phyloP scores from a whole-genome alignment of 148 eudicot genomes.

The Pouteria glomerata region DNA sequence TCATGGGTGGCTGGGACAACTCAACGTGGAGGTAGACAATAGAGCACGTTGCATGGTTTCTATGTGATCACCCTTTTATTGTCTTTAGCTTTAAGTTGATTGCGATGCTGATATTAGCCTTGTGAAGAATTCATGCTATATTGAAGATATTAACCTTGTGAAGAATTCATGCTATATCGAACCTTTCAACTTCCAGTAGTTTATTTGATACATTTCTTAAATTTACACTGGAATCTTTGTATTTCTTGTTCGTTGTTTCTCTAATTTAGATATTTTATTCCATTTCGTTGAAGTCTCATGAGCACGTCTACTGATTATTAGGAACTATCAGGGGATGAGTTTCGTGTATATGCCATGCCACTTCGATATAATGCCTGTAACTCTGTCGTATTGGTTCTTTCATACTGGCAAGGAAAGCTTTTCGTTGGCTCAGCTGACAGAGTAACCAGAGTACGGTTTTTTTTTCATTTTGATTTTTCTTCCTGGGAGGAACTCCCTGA shows the following conservation, averaged over 20 bases:
- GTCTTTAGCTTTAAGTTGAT: neutral
- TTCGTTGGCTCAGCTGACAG: conserved; percentile 67
- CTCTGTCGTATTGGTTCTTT: conserved; percentile 64
- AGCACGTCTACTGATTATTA: conserved; percentile 16
- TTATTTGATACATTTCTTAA: neutral
- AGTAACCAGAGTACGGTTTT: conserved; percentile 52
- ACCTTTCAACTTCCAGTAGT: too few species aligned
- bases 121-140: neutral
- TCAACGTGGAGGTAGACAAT: conserved; percentile 61
- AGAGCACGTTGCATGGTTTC: too few species aligned
- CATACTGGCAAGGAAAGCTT: conserved; percentile 59
- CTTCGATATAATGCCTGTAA: conserved; percentile 62
- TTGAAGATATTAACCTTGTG: too few species aligned
- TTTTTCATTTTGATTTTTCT: neutral
- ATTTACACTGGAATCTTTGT: neutral
- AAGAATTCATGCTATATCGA: neutral
- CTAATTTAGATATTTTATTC: neutral
- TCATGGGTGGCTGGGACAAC: conserved; percentile 85
- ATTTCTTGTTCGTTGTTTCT: neutral
- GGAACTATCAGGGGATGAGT: conserved; percentile 49
- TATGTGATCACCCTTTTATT: neutral
- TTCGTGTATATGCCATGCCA: conserved; percentile 32
- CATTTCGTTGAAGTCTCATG: conserved; percentile 1
- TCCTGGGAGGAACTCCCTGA: neutral
- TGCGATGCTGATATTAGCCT: neutral